Evolutionary conservation across 306 rosid species (phyloP).

Genomic region (Fragaria ananassa): DNA sequence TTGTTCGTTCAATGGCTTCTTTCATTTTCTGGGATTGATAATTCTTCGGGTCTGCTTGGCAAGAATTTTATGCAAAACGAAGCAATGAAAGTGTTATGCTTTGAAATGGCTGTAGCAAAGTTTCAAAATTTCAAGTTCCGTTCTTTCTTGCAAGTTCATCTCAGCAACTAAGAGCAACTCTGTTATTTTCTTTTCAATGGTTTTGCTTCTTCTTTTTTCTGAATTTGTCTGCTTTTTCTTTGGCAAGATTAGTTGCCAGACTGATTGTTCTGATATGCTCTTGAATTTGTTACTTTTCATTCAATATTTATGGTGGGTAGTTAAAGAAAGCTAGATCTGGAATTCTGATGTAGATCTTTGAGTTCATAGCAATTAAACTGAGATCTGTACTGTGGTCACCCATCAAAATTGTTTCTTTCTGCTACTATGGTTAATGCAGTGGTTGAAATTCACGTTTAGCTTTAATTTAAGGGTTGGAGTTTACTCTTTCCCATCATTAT

Average conservation of each 20-base stretch:
- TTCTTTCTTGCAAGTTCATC: background rate
- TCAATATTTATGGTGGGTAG: background rate
- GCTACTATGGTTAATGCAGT: slow-evolving; percentile 2
- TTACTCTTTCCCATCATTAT: slow-evolving; percentile 6
- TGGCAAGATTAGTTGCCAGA: background rate
- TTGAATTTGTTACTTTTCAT: background rate
- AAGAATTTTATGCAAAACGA: slow-evolving; percentile 6
- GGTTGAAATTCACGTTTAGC: background rate
- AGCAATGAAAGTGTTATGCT: background rate
- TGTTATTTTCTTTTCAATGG: background rate
- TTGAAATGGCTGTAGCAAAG: background rate
- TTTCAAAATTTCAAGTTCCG: background rate
- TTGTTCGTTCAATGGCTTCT: background rate
- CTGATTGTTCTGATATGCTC: background rate
- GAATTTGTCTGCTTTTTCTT: background rate
- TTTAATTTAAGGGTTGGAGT: background rate
- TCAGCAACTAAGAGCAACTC: background rate
- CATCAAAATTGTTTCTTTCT: slow-evolving; percentile 4
- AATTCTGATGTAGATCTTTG: slow-evolving; percentile 17
- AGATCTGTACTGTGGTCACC: slow-evolving; percentile 11
- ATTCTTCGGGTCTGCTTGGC: slow-evolving; percentile 19
- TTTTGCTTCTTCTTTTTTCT: background rate
- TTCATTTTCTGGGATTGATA: background rate
- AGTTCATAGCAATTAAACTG: background rate
- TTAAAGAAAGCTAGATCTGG: slow-evolving; percentile 30